These are phyloP conservation scores for Leucaena leucocephala DNA, from an alignment of 306 rosid genomes.

Conservation along the genomic window DNA sequence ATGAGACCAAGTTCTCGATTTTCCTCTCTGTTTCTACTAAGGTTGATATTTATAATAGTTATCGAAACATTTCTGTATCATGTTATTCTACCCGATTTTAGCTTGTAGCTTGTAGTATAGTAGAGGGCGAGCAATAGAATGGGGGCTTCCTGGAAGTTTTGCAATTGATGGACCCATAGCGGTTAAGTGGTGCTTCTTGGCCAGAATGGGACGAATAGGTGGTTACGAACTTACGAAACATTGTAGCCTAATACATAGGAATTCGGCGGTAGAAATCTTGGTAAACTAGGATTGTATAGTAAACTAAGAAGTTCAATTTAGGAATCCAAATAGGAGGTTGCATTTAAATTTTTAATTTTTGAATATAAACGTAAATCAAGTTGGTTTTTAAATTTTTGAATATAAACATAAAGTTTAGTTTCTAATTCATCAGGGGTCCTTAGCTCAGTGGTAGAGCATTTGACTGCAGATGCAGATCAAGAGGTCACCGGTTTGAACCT, in stretches of 20 bases:
- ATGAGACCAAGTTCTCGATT: not conserved
- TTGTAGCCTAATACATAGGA: not conserved
- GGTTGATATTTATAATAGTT: not conserved
- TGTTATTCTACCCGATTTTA: not conserved
- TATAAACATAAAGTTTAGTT: too few relatives aligned
- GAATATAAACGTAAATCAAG: not conserved
- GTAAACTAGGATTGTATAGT: not conserved
- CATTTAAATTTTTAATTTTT: not conserved
- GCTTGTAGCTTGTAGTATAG: not conserved
- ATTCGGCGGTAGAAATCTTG: not conserved
- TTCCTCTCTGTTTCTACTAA: not conserved
- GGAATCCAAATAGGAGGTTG: not conserved
- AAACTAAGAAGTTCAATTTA: not conserved
- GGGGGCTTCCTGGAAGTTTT: not conserved
- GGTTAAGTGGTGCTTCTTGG: not conserved
- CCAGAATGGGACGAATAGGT: not conserved
- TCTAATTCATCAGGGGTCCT: too few relatives aligned
- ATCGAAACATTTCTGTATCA: not conserved
- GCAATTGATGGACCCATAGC: not conserved
- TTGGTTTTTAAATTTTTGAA: not conserved
- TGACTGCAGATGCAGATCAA: too few relatives aligned
- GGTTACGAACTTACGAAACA: not conserved
- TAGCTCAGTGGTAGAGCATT: too few relatives aligned
- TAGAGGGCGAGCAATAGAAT: not conserved
- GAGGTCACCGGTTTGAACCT: too few relatives aligned